Evolutionary conservation across 495 filamentous ascomycete species (phyloP).

Genomic region (Penicillium soppii): DNA sequence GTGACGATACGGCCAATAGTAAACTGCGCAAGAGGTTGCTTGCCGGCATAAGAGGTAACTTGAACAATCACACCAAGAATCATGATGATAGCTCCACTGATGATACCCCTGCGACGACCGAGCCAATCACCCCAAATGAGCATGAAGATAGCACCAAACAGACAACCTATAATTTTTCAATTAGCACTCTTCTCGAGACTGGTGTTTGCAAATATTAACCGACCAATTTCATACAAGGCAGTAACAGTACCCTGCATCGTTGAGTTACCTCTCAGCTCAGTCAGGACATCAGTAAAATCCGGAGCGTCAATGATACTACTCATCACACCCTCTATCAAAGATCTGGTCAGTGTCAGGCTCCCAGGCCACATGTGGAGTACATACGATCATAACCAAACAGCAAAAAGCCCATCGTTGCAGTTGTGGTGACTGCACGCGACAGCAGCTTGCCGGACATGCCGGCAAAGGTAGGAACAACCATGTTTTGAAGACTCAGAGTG

Average conservation of each 20-base stretch:
- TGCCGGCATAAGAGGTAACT: slow-evolving; percentile 36
- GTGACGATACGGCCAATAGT: slow-evolving; percentile 67
- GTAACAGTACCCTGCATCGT: slow-evolving; percentile 76
- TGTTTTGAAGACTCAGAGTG: slow-evolving; percentile 8
- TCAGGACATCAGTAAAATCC: slow-evolving; percentile 65
- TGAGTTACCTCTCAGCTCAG: slow-evolving; percentile 56
- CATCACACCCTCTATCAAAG: slow-evolving; percentile 56
- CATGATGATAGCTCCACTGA: slow-evolving; percentile 65
- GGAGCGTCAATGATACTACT: slow-evolving; percentile 68
- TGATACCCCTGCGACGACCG: slow-evolving; percentile 58
- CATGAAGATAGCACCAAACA: slow-evolving; percentile 66
- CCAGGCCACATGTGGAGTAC: background rate
- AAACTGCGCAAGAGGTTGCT: slow-evolving; percentile 52
- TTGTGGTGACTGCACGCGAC: slow-evolving; percentile 52
- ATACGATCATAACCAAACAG: slow-evolving; percentile 64
- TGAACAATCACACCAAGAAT: slow-evolving; percentile 72
- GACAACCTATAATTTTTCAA: slow-evolving; percentile 60
- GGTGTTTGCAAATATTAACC: too few relatives aligned
- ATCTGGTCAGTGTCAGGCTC: background rate
- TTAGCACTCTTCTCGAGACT: too few relatives aligned
- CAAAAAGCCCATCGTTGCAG: slow-evolving; percentile 68
- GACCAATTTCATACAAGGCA: slow-evolving; percentile 70
- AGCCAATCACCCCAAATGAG: slow-evolving; percentile 61
- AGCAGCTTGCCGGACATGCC: slow-evolving; percentile 61
- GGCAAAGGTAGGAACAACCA: slow-evolving; percentile 46